phyloP scores from a whole-genome alignment of 2,329 filamentous ascomycete species.

The Fusarium pseudoanthophilum region DNA sequence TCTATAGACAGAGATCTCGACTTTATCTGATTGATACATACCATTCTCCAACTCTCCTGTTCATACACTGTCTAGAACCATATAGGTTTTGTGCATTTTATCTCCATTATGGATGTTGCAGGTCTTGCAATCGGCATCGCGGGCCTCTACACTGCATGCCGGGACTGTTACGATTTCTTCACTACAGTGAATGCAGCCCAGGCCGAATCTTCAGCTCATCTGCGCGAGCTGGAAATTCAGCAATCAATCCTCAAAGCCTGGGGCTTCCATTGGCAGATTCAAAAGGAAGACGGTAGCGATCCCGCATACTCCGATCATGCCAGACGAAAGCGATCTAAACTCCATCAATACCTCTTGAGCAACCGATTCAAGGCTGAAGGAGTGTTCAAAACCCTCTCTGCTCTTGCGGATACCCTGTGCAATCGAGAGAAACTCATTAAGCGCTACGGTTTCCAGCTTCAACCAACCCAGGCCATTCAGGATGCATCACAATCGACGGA shows the following conservation, averaged over 20 bases:
- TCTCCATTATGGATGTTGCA: not conserved
- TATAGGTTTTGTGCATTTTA: fast-evolving
- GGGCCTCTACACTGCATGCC: not conserved
- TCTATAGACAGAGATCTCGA: too few species aligned
- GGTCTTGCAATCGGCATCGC: not conserved
- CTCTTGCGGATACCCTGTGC: not conserved
- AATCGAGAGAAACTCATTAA: not conserved
- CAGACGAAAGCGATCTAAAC: not conserved
- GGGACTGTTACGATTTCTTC: not conserved
- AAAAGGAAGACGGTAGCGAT: not conserved
- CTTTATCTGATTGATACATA: not conserved
- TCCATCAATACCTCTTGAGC: not conserved
- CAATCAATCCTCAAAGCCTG: not conserved
- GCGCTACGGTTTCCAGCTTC: not conserved
- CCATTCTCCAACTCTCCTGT: not conserved
- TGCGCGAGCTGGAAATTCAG: not conserved
- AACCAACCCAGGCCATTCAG: not conserved
- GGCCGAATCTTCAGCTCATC: not conserved
- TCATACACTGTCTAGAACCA: fast-evolving
- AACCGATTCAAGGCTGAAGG: not conserved
- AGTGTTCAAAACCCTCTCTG: not conserved
- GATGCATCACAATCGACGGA: not conserved
- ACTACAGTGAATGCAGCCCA: not conserved
- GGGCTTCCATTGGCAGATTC: not conserved
- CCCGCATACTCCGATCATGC: not conserved